Conservation (phyloP, 179 eudicot genomes). For the Drosera spatulata region DNA sequence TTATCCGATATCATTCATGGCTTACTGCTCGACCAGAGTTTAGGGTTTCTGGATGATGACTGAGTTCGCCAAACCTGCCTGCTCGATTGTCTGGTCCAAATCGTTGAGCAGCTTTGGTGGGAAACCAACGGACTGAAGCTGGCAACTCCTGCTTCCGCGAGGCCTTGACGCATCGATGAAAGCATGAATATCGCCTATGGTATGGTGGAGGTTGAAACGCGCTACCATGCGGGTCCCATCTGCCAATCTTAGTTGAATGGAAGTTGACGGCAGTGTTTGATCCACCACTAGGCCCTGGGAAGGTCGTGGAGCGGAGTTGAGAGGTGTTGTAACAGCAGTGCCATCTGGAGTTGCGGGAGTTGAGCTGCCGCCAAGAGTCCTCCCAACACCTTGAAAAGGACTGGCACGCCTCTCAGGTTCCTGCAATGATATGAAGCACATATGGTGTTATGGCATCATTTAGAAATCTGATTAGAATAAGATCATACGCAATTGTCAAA, state of each 20-base stretch:
- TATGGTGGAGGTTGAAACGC: slow-evolving; percentile 42
- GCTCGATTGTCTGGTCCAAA: slow-evolving; percentile 34
- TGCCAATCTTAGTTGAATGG: slow-evolving; percentile 39
- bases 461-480: no score
- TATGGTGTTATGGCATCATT: no score
- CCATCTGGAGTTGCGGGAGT: slow-evolving; percentile 12
- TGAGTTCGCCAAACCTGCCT: slow-evolving; percentile 45
- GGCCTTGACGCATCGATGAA: slow-evolving; percentile 54
- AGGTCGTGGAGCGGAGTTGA: slow-evolving; percentile 20
- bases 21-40: not conserved
- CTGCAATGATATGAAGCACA: slow-evolving; percentile 12
- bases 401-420: slow-evolving; percentile 36
- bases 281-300: slow-evolving; percentile 25
- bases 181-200: slow-evolving; percentile 37
- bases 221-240: slow-evolving; percentile 43
- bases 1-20: no score
- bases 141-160: slow-evolving; percentile 24
- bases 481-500: no score
- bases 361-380: slow-evolving; percentile 46
- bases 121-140: slow-evolving; percentile 43
- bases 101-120: slow-evolving; percentile 42
- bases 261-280: slow-evolving; percentile 29
- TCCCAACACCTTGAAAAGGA: slow-evolving; percentile 58
- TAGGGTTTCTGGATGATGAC: slow-evolving; percentile 40
- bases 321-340: slow-evolving; percentile 11